These are phyloP conservation scores for Fusarium keratoplasticum DNA, from an alignment of 2,329 filamentous ascomycete species.

Conservation along the genomic window DNA sequence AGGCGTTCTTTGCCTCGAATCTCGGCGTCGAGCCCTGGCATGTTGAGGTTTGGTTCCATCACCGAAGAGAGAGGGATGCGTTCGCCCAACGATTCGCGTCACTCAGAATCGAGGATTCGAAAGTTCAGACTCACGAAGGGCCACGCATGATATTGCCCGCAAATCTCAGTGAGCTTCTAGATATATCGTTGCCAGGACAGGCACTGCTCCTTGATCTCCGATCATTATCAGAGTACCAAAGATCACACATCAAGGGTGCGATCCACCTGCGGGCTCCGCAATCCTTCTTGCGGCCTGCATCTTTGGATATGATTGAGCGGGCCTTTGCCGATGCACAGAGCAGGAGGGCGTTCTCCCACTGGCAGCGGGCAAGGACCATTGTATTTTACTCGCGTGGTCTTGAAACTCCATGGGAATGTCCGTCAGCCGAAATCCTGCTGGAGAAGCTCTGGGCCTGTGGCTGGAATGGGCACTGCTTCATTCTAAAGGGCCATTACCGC, in stretches of 20 bases:
- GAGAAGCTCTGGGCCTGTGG: constrained; percentile 59
- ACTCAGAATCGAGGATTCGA: constrained; percentile 55
- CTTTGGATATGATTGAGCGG: constrained; percentile 63
- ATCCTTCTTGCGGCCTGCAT: constrained; percentile 60
- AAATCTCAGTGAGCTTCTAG: constrained; percentile 62
- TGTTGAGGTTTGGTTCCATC: constrained; percentile 67
- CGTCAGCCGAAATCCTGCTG: constrained; percentile 58
- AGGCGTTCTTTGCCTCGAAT: constrained; percentile 66
- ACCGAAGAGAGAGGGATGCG: constrained; percentile 62
- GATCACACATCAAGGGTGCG: constrained; percentile 63
- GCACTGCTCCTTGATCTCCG: constrained; percentile 64
- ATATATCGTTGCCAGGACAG: constrained; percentile 60
- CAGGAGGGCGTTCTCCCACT: constrained; percentile 59
- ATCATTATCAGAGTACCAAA: constrained; percentile 58
- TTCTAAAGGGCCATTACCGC: constrained; percentile 67
- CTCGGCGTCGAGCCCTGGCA: constrained; percentile 63
- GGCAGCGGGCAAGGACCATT: constrained; percentile 60
- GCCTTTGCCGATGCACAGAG: constrained; percentile 62
- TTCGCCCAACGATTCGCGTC: constrained; percentile 59
- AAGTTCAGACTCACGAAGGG: constrained; percentile 46
- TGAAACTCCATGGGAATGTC: constrained; percentile 64
- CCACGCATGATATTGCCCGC: constrained; percentile 63
- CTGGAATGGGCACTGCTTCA: constrained; percentile 64
- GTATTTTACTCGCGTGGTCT: constrained; percentile 65
- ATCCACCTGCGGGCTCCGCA: constrained; percentile 64